phyloP scores from a whole-genome alignment of 129 eudicot species.

The Chrysanthemum lavandulifolium region DNA sequence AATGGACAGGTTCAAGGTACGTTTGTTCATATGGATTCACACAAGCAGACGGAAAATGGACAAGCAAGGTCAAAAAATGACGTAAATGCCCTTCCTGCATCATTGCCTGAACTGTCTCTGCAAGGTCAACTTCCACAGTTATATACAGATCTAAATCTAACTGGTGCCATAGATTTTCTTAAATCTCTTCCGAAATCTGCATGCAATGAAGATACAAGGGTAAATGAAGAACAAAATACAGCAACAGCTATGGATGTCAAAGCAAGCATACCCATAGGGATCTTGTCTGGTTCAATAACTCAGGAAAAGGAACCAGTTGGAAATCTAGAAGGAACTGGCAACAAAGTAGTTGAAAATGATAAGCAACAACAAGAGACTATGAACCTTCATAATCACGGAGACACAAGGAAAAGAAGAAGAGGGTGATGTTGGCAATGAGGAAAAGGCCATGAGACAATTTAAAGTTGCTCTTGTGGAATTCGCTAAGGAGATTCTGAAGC shows the following conservation, averaged over 20 bases:
- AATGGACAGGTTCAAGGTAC: slow-evolving; percentile 30
- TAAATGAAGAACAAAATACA: slow-evolving; percentile 31
- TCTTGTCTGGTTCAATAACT: slow-evolving; percentile 13
- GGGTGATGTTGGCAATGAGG: slow-evolving; percentile 53
- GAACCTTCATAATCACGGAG: slow-evolving; percentile 28
- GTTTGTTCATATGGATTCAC: not conserved
- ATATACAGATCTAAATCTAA: slow-evolving; percentile 29
- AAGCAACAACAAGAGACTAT: slow-evolving; percentile 39
- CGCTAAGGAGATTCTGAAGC: slow-evolving; percentile 83
- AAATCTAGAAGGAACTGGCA: slow-evolving; percentile 27
- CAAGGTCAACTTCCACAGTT: slow-evolving; percentile 34
- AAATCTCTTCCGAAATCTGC: slow-evolving; percentile 33
- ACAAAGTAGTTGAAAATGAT: slow-evolving; percentile 26
- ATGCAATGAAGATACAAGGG: slow-evolving; percentile 27
- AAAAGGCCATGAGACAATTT: slow-evolving; percentile 64
- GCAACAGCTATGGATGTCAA: slow-evolving; percentile 10
- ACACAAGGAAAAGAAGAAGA: slow-evolving; percentile 46
- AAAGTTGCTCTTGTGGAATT: slow-evolving; percentile 69
- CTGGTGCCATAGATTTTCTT: slow-evolving; percentile 19
- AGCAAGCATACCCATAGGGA: slow-evolving; percentile 16
- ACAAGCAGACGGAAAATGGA: slow-evolving; percentile 24
- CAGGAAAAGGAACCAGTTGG: slow-evolving; percentile 27
- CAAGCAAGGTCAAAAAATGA: slow-evolving; percentile 18
- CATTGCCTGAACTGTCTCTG: slow-evolving; percentile 13
- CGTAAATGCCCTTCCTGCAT: slow-evolving; percentile 10